Evolutionary conservation across 129 eudicot genomes (phyloP).

Genomic region (Flaveria bidentis): DNA sequence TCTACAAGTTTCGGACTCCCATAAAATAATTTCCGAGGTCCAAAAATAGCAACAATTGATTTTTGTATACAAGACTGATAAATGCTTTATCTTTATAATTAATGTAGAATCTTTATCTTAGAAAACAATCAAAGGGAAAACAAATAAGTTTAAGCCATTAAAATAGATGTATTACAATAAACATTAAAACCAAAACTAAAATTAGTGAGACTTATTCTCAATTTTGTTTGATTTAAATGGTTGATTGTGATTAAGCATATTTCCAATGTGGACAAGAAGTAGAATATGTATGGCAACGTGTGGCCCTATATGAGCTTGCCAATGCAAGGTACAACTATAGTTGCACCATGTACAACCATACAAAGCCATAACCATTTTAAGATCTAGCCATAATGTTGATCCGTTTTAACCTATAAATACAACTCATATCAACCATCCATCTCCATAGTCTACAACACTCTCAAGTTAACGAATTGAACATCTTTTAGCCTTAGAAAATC

Average conservation of each 20-base stretch:
- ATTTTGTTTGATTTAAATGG: conserved; percentile 15
- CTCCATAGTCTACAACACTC: conserved; percentile 3
- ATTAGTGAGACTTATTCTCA: conserved; percentile 13
- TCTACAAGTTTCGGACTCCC: not conserved
- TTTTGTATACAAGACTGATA: no score
- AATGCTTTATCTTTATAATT: not conserved
- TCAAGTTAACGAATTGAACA: not conserved
- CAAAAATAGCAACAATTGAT: no score
- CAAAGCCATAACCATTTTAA: not conserved
- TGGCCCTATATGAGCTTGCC: not conserved
- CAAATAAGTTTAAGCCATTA: conserved; percentile 14
- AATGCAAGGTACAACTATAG: not conserved
- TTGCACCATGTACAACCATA: conserved; percentile 10
- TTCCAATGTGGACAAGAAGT: conserved; percentile 16
- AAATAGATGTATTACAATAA: not conserved
- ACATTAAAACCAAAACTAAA: not conserved
- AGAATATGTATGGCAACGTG: conserved; percentile 11
- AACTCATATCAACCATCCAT: conserved; percentile 6
- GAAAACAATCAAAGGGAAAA: not conserved
- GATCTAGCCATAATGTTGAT: not conserved
- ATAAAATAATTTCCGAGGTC: not conserved
- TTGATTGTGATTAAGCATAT: not conserved
- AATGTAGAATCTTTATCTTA: not conserved
- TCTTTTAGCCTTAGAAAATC: conserved; percentile 7
- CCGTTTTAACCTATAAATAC: conserved; percentile 7